Evolutionary conservation across 176 grass and related monocot species (phyloP), one percentile per base, ranked within the genome.

Genomic region (Miscanthus lutarioriparius): DNA sequence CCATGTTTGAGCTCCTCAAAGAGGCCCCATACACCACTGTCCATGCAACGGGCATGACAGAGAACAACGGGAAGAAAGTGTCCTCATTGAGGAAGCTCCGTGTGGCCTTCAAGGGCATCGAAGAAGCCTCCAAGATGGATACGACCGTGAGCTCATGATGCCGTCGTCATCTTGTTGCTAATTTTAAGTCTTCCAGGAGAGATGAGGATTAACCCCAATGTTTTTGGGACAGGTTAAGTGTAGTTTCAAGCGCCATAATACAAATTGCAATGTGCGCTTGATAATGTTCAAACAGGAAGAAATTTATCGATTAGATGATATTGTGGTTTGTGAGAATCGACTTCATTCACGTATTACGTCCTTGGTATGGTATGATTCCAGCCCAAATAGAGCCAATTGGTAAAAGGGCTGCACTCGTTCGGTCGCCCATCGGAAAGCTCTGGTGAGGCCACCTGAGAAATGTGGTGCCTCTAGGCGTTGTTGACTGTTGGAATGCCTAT

Each of bases 21-120:
- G 83, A 79, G 74, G 88, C 76, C 7, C 23, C 86, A 13, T 94
- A 72, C 45, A 84, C 89, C 39, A 89, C 83, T 30, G 66, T 99
- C 40, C 93, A 96, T 38, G 91, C 77, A 13, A 92, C 87, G 23
- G 93, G 93, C 59, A 86, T 88, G 73, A 38, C 83, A 39, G 86
- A 92, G 80, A 94, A 85, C 85, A 92, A 84, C 39, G 91, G 91
- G 40, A 96, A 92, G 87, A 99, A 85, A 87, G 84, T 62, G 30
- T 99, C 96, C 4, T 89, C 80, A 3, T 82, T 91, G 43, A 89
- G 87, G 89, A 98, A 98, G 87, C 78, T 98, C 45, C 91, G 87
- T 12, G 81, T 98, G 39, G 82, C 85, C 54, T 98, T 96, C 13
- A 92, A 92, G 84, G 86, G 92, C 2, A 75, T 82, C 13, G 59